Evolutionary conservation across 192 early-diverging fungal species (phyloP), one percentile per base, ranked within the genome.

Genomic region (Gamsiella multidivaricata): DNA sequence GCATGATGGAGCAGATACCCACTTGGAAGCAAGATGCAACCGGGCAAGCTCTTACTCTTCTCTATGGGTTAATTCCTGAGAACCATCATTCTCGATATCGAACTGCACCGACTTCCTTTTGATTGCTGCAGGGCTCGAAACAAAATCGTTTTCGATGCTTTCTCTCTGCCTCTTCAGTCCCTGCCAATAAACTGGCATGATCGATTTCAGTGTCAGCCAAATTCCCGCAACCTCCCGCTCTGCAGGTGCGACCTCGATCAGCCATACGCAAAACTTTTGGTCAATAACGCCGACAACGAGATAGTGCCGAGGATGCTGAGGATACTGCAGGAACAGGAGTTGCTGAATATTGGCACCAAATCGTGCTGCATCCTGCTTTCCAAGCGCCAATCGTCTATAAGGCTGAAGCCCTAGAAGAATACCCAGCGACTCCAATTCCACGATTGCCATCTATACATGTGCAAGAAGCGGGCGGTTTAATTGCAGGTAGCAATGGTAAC

Each of bases 31-130:
- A n/a, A n/a, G n/a, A n/a, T n/a, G 45, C 1, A 5, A 41, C 9
- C 6, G 52, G 50, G 0, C 10, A 11, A n/a, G 10, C 17, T 12
- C 58, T 39, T 76, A 76, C 72, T 62, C 61, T 23, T 68, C 64
- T 7, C 50, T 26, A n/a, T 31, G n/a, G 1, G 26, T 4, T 17
- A 65, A 11, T 5, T 62, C 58, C 14, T 46, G 15, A 12, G 57
- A 12, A 7, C 15, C 51, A 23, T 66, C 65, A 1, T 56, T 50
- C 29, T 57, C 59, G n/a, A 69, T 34, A 39, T 78, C 74, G 45
- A 78, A 78, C 32, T 78, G 74, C 3, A 78, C 74, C 6, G 74
- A 78, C 59, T 78, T 78, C 23, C 74, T 22, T 18, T 78, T 78
- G 28, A 32, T 55, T 2, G 34, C 23, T 9, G 47, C 22, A 6